phyloP scores from a whole-genome alignment of 345 rosid species.

The Streptanthus diversifolius region DNA sequence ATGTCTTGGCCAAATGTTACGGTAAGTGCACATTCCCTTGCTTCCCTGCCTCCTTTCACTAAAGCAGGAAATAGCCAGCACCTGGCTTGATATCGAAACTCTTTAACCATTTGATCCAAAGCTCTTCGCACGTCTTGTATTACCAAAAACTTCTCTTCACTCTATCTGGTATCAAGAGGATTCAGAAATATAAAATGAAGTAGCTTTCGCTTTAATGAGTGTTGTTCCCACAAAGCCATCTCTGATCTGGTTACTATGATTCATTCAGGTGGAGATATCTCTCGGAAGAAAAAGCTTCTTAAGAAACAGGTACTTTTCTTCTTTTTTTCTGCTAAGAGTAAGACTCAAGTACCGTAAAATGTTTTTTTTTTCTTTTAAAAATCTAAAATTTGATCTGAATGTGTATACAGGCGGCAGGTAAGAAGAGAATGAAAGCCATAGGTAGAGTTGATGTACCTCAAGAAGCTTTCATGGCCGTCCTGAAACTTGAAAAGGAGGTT shows the following conservation, averaged over 20 bases:
- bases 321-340: neutral
- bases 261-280: conserved; percentile 78
- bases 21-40: conserved; percentile 47
- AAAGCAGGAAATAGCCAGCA: conserved; percentile 5
- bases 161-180: neutral
- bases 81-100: neutral
- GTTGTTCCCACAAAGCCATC: neutral
- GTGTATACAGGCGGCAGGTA: conserved; percentile 79
- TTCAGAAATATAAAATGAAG: neutral
- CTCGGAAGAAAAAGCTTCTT: conserved; percentile 93
- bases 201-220: neutral
- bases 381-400: neutral
- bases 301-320: conserved; percentile 70
- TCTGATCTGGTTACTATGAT: conserved; percentile 19
- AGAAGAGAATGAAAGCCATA: conserved; percentile 97
- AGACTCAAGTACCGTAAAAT: neutral
- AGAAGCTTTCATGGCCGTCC: conserved; percentile 98
- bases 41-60: neutral
- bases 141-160: neutral
- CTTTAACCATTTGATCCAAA: neutral
- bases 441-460: conserved; percentile 99
- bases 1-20: conserved; percentile 95
- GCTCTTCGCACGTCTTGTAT: neutral
- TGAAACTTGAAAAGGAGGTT: conserved; percentile 94
- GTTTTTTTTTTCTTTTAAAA: neutral